Evolutionary conservation across 805 yeast genomes (phyloP).

Genomic region (Lipomyces japonicus): DNA sequence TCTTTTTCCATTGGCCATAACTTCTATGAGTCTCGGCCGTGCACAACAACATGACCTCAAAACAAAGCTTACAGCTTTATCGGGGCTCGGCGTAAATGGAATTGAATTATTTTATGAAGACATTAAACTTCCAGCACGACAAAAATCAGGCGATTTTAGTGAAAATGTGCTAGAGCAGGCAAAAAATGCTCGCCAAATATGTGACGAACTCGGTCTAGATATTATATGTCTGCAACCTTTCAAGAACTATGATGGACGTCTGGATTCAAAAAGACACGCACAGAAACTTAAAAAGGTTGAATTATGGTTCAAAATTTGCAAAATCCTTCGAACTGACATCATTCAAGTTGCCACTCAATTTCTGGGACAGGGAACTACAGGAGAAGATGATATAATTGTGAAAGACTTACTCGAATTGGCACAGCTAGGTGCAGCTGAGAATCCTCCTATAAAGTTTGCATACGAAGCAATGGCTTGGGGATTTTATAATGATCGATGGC

Average conservation of each 20-base stretch:
- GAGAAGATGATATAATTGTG: constrained; percentile 15
- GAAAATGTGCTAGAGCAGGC: neutral
- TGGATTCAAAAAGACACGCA: constrained; percentile 6
- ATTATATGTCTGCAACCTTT: constrained; percentile 12
- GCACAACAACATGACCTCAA: constrained; percentile 9
- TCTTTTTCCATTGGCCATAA: no score
- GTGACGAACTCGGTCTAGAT: constrained; percentile 3
- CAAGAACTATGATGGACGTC: constrained; percentile 10
- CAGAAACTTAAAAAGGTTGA: constrained; percentile 7
- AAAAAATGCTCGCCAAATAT: neutral
- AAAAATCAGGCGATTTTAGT: neutral
- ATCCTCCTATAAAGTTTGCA: constrained; percentile 31
- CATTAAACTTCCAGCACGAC: constrained; percentile 4
- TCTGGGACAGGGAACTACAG: constrained; percentile 7
- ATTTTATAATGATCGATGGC: constrained; percentile 29
- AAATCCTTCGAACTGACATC: constrained; percentile 8
- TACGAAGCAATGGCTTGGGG: constrained; percentile 37
- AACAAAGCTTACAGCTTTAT: constrained; percentile 6
- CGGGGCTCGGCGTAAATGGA: constrained; percentile 8
- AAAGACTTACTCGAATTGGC: constrained; percentile 15
- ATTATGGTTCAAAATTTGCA: constrained; percentile 16
- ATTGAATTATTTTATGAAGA: constrained; percentile 13
- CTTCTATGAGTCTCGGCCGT: no score
- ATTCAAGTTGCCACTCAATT: constrained; percentile 20
- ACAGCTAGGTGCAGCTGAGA: constrained; percentile 14